Conservation (phyloP, 805 yeast species). For the Pichia phayaonensis region DNA sequence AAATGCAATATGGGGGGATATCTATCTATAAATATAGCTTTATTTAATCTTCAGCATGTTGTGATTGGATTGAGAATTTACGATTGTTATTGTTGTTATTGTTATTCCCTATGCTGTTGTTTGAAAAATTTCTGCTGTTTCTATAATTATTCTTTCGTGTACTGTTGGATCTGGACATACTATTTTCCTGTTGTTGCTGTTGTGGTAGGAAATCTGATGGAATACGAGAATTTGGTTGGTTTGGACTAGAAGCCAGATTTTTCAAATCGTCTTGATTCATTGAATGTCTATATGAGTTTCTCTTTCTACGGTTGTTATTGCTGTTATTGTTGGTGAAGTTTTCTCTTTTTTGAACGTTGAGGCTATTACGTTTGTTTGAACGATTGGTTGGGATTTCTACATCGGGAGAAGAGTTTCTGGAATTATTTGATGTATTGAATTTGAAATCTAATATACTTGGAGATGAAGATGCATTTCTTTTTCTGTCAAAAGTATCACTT, state of each 20-base stretch:
- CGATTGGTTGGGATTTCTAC: not conserved
- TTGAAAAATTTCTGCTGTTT: constrained; percentile 2
- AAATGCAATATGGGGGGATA: not conserved
- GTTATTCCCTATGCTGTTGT: not conserved
- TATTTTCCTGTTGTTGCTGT: not conserved
- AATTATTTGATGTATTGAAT: not conserved
- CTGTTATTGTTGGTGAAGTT: not conserved
- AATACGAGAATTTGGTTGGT: not conserved
- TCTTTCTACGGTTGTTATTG: not conserved
- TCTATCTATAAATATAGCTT: not conserved
- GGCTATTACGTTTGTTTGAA: constrained; percentile 3
- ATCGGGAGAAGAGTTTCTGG: not conserved
- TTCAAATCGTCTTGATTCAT: constrained; percentile 5
- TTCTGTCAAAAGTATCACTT: not conserved
- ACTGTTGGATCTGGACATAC: not conserved
- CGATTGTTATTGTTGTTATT: not conserved
- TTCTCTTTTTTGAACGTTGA: not conserved
- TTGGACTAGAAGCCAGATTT: not conserved
- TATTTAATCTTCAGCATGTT: not conserved
- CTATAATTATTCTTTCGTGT: constrained; percentile 1
- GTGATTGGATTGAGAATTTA: not conserved
- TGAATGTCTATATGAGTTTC: constrained; percentile 3
- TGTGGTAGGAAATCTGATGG: not conserved
- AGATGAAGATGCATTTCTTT: not conserved
- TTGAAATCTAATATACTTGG: constrained; percentile 1